Base-by-base conservation (phyloP, 108 stramenopile genomes). In the Aurantiochytrium sp. region DNA sequence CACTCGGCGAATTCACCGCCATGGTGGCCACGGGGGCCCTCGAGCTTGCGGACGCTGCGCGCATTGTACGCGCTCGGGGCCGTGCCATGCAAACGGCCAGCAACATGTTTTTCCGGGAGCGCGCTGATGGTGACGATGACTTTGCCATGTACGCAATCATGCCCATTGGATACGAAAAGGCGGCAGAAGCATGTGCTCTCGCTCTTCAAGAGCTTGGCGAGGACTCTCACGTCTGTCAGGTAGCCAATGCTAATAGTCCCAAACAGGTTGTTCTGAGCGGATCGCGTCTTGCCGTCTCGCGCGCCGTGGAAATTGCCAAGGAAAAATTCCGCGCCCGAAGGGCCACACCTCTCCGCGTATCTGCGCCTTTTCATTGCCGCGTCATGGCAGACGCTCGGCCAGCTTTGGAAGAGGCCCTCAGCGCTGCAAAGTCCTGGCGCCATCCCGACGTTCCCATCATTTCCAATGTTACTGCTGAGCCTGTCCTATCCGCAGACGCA, bases 61-160 rank as follows among this genome's bases (percentile, higher is more conserved):
- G 51, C 23, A 47, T 83, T 12, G 49, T 83, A 6, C 76, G 76
- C 45, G 51, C 76, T 8, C 76, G 76, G n/a, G 76, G 76, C n/a
- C 76, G 45, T 12, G 76, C 76, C 19, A 83, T 83, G 76, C 76
- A 83, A 23, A 45, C 76, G 18, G 76, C 76, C 49, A 83, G 76
- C 51, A 23, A 83, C 51, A 12, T 16, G 8, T 47, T 83, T 12
- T 83, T 83, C 45, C 28, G 23, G 49, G 28, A 53, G 51, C 28
- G 76, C n/a, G 28, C 35, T 35, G 35, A 35, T 35, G 35, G 35
- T 35, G 51, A 83, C 6, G 49, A 23, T 12, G 76, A 53, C 51
- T 83, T 83, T 53, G 51, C 45, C n/a, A 83, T 83, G 76, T 53
- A 19, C 4, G 76, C 76, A 23, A 43, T 83, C 0, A 83, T 83